Conservation (phyloP, 2,329 filamentous ascomycete species). For the Venturia effusa region DNA sequence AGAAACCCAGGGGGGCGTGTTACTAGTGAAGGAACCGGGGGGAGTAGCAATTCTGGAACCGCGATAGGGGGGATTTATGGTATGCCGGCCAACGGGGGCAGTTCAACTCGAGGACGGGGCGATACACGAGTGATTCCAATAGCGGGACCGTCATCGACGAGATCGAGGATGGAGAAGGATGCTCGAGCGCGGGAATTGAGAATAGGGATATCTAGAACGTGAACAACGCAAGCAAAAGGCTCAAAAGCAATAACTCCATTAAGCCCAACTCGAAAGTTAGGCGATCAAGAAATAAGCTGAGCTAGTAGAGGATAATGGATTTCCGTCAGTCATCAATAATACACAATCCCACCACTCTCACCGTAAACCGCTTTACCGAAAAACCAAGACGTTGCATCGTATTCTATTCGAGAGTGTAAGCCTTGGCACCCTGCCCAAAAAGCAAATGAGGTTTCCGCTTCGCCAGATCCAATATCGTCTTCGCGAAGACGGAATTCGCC, state of each 20-base stretch:
- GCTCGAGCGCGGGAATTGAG: too few relatives aligned
- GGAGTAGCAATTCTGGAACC: too few relatives aligned
- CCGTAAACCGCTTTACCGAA: background rate
- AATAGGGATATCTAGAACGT: too few relatives aligned
- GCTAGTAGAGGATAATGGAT: too few relatives aligned
- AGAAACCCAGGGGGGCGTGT: background rate
- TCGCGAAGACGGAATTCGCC: conserved; percentile 94
- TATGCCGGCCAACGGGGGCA: too few relatives aligned
- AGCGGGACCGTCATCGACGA: too few relatives aligned
- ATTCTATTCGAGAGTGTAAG: conserved; percentile 40
- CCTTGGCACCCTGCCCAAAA: conserved; percentile 54
- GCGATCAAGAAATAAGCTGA: too few relatives aligned
- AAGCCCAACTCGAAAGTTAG: background rate
- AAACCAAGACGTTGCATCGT: too few relatives aligned
- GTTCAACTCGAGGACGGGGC: too few relatives aligned
- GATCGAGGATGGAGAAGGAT: too few relatives aligned
- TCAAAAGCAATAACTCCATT: background rate
- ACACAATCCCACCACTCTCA: background rate
- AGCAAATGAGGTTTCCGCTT: conserved; percentile 80
- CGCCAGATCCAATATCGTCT: conserved; percentile 82
- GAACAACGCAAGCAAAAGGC: background rate
- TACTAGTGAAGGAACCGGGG: background rate
- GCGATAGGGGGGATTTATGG: too few relatives aligned
- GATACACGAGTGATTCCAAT: too few relatives aligned
- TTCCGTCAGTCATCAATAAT: background rate